Conservation (phyloP, 306 rosid species). For the Sophora flavescens region DNA sequence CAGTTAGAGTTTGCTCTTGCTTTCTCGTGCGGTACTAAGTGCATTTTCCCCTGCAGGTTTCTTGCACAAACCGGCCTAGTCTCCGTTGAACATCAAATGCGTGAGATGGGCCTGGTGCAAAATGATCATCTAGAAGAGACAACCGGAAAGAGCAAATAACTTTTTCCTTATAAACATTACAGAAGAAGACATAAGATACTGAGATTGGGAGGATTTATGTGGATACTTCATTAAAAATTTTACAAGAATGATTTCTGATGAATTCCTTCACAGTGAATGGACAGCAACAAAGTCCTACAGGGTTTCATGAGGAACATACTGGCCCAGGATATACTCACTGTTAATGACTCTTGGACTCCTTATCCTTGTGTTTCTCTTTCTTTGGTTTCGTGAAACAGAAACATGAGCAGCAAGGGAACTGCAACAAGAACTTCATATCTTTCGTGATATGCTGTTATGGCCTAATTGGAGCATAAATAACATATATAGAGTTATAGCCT, state of each 20-base stretch:
- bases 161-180: conserved; percentile 40
- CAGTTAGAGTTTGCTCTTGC: conserved; percentile 26
- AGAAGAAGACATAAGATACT: conserved; percentile 30
- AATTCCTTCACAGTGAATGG: conserved; percentile 35
- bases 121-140: conserved; percentile 53
- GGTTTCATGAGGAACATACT: conserved; percentile 22
- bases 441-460: conserved; percentile 35
- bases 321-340: conserved; percentile 22
- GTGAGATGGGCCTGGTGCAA: conserved; percentile 70
- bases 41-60: conserved; percentile 70
- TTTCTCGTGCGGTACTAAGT: conserved; percentile 25
- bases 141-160: conserved; percentile 51
- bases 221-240: conserved; percentile 14
- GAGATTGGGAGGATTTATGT: conserved; percentile 39
- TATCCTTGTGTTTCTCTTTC: conserved; percentile 55
- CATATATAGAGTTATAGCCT: conserved; percentile 33
- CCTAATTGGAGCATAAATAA: conserved; percentile 32
- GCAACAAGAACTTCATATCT: conserved; percentile 65
- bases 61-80: conserved; percentile 87
- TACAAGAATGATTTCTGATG: neutral
- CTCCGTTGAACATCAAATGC: conserved; percentile 82
- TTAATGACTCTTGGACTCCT: conserved; percentile 55
- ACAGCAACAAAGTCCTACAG: conserved; percentile 27
- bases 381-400: conserved; percentile 63
- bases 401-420: conserved; percentile 69